phyloP scores from a whole-genome alignment of 2,329 filamentous ascomycete genomes.

The Hansfordia pulvinata region DNA sequence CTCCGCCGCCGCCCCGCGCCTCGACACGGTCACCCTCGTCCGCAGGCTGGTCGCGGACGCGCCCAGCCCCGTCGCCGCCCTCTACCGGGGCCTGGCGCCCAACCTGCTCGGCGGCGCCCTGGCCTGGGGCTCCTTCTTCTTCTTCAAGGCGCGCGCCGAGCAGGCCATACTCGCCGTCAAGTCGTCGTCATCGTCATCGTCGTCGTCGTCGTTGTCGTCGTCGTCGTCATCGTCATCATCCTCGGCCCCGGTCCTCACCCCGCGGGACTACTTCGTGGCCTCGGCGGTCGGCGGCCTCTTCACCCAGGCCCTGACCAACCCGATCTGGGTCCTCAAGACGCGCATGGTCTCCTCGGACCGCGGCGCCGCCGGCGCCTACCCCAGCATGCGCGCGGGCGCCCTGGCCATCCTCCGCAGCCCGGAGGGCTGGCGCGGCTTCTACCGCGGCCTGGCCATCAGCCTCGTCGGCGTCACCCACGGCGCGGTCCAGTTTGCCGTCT shows the following conservation, averaged over 20 bases:
- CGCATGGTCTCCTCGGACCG: conserved; percentile 85
- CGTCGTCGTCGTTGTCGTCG: conserved; percentile 5
- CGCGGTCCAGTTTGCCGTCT: conserved; percentile 90
- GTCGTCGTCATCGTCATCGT: conserved; percentile 3
- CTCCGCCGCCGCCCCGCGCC: too few species aligned
- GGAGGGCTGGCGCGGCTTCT: conserved; percentile 73
- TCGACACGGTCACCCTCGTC: conserved; percentile 38
- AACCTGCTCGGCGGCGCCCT: conserved; percentile 85
- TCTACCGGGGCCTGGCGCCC: conserved; percentile 82
- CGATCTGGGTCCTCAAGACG: conserved; percentile 96
- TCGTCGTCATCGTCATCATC: conserved; percentile 1
- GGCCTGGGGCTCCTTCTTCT: conserved; percentile 88
- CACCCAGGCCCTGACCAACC: conserved; percentile 78
- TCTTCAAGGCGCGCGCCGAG: conserved; percentile 51
- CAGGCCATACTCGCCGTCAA: conserved; percentile 23
- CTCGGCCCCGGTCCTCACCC: conserved; percentile 26
- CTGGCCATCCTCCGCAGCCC: conserved; percentile 51
- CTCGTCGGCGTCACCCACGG: conserved; percentile 83
- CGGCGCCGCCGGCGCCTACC: conserved; percentile 64
- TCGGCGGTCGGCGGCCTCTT: conserved; percentile 58
- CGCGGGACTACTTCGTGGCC: conserved; percentile 67
- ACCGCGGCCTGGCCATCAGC: conserved; percentile 72
- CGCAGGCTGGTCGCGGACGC: conserved; percentile 29
- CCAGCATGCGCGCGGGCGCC: conserved; percentile 60
- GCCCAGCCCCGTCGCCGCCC: conserved; percentile 49